Conservation (phyloP, 1,284 basidiomycete species). For the Vanrija sp. region DNA sequence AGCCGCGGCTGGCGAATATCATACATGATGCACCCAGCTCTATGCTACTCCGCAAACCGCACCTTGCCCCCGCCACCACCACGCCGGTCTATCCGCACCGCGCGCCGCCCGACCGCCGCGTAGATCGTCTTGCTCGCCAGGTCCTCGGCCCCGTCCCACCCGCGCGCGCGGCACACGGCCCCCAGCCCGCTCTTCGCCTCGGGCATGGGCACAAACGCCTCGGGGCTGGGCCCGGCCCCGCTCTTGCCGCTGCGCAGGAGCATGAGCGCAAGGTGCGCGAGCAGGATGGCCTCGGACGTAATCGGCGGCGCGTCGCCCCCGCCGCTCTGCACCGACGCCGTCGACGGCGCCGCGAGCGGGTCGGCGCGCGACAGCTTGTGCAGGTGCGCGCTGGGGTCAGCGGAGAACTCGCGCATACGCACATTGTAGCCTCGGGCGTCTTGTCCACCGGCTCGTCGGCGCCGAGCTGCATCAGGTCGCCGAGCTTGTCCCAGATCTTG, state of each 20-base stretch:
- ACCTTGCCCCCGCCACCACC: constrained; percentile 27
- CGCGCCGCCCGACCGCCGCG: constrained; percentile 33
- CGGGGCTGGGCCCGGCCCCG: constrained; percentile 1
- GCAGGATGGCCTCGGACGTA: constrained; percentile 35
- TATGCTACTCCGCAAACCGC: constrained; percentile 19
- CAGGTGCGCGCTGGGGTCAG: constrained; percentile 30
- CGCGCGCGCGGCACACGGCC: constrained; percentile 26
- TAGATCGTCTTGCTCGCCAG: constrained; percentile 35
- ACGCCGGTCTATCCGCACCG: constrained; percentile 35
- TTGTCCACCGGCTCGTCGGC: constrained; percentile 9
- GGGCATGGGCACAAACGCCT: constrained; percentile 19
- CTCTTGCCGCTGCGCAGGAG: constrained; percentile 21
- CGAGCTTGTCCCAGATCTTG: constrained; percentile 30
- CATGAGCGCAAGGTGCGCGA: constrained; percentile 31
- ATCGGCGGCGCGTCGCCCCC: constrained; percentile 18
- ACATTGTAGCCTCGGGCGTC: constrained; percentile 28
- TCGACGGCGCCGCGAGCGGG: constrained; percentile 22
- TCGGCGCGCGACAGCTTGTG: constrained; percentile 27
- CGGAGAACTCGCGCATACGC: constrained; percentile 7
- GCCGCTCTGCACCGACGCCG: no score
- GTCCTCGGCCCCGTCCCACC: constrained; percentile 28
- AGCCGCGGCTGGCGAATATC: no score
- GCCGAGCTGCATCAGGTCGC: constrained; percentile 35
- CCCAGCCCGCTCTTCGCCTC: constrained; percentile 33
- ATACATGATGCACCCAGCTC: no score